A percentile compares a stretch with the other conserved stretches of the same genome.
Conservation (phyloP, 2,329 filamentous ascomycete genomes). For the Exserohilum rostratum region DNA sequence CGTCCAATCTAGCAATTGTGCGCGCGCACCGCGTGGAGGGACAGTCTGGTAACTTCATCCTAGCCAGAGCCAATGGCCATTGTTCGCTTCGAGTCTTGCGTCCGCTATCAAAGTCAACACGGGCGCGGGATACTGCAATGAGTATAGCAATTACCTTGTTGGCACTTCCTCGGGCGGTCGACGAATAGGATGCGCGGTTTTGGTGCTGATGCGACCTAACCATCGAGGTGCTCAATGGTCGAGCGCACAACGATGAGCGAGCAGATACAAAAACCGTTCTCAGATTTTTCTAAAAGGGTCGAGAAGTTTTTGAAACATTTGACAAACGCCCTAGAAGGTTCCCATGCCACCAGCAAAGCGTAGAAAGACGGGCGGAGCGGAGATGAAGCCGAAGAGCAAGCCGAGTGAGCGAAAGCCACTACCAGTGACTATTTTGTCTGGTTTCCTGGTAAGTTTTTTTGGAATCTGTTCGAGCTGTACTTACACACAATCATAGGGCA, state of each 20-base stretch:
- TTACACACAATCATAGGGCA: constrained; percentile 60
- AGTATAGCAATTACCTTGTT: neutral
- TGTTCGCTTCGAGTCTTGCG: neutral
- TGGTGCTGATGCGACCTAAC: constrained; percentile 37
- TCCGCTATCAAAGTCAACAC: neutral
- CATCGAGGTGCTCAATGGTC: constrained; percentile 43
- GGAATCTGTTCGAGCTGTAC: neutral
- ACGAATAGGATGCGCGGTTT: constrained; percentile 19
- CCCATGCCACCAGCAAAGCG: constrained; percentile 29
- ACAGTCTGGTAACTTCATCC: neutral
- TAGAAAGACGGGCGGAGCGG: constrained; percentile 20
- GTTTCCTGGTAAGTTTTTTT: constrained; percentile 58
- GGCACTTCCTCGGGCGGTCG: neutral
- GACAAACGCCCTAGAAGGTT: neutral
- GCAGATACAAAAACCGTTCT: constrained; percentile 27
- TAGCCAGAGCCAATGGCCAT: neutral
- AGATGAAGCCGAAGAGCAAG: constrained; percentile 14
- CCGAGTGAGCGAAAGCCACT: constrained; percentile 45
- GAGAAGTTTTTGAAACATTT: too few relatives aligned
- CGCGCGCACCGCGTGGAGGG: too few relatives aligned
- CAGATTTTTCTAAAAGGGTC: neutral
- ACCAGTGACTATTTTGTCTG: constrained; percentile 66
- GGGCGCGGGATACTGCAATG: neutral
- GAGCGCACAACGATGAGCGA: constrained; percentile 22
- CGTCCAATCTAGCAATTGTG: too few relatives aligned